Conservation (phyloP, 371 early-diverging fungal species). For the Haplosporangium sp. region DNA sequence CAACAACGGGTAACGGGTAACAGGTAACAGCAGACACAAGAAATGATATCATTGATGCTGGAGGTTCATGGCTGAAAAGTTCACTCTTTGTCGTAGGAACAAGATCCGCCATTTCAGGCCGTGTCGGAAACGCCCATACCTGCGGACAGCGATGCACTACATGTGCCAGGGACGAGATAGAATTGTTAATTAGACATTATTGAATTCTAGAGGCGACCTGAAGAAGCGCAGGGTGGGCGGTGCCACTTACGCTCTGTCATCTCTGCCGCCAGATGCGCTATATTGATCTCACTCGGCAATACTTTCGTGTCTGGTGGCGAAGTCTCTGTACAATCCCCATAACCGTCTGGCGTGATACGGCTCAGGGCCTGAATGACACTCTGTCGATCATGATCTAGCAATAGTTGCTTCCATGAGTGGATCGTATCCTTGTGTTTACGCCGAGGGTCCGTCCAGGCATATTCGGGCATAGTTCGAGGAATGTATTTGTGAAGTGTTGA, state of each 20-base stretch:
- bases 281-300: too few relatives aligned
- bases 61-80: background rate
- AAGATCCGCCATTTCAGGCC: constrained; percentile 19
- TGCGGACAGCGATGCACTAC: constrained; percentile 23
- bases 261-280: too few relatives aligned
- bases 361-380: background rate
- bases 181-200: background rate
- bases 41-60: background rate
- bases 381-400: constrained; percentile 16
- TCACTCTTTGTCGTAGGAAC: background rate
- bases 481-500: background rate
- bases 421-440: constrained; percentile 11
- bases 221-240: background rate
- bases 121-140: constrained; percentile 13
- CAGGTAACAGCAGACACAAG: background rate
- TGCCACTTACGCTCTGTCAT: too few relatives aligned
- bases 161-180: too few relatives aligned
- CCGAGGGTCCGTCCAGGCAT: constrained; percentile 18
- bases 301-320: too few relatives aligned
- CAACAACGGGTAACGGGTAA: background rate
- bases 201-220: background rate
- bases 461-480: background rate
- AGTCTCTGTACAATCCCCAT: too few relatives aligned
- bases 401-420: constrained; percentile 17
- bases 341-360: too few relatives aligned